Base-by-base conservation (phyloP, 2,329 filamentous ascomycete genomes). In the Aspergillus clavatus region DNA sequence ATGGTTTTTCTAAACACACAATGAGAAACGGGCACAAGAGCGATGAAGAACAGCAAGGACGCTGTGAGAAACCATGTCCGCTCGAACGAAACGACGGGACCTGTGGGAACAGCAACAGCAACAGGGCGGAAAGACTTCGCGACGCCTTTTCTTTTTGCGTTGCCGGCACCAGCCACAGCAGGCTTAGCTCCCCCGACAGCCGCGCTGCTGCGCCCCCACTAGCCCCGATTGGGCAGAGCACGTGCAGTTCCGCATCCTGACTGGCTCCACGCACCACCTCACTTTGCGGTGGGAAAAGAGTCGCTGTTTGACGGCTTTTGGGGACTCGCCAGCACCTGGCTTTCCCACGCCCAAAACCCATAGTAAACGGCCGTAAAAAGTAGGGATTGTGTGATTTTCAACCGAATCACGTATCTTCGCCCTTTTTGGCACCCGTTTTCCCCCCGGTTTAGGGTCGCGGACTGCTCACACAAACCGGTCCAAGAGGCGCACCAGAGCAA, bases 91-190 rank as follows among this genome's bases (percentile, higher is more conserved):
- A 24, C 8, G 18, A 18, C 18, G 3, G 18, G 14, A 16, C 18
- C 22, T 21, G 18, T 26, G 40, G 33, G 42, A 35, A 29, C n/a
- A 41, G 16, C 22, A 40, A 29, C 11, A 48, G 22, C 33, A 26
- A 29, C 21, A 21, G 16, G 31, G 26, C 26, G 40, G 43, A 36
- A 39, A 41, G 43, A 45, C 43, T 24, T 45, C 43, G 43, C 43
- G 43, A 37, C 36, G 19, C 33, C n/a, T n/a, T n/a, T n/a, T n/a
- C 28, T 38, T 43, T 43, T n/a, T 24, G n/a, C 21, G n/a, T 16
- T 27, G 37, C 29, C 29, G 31, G 31, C n/a, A 18, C 31, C 31
- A 35, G 31, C 31, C 31, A 35, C 31, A 35, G 8, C 7, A 11
- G 19, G 11, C 29, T 16, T 14, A 16, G 14, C 4, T 16, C 3